Evolutionary conservation across 2,329 filamentous ascomycete genomes (phyloP).

Genomic region (Lizonia empirigonia): DNA sequence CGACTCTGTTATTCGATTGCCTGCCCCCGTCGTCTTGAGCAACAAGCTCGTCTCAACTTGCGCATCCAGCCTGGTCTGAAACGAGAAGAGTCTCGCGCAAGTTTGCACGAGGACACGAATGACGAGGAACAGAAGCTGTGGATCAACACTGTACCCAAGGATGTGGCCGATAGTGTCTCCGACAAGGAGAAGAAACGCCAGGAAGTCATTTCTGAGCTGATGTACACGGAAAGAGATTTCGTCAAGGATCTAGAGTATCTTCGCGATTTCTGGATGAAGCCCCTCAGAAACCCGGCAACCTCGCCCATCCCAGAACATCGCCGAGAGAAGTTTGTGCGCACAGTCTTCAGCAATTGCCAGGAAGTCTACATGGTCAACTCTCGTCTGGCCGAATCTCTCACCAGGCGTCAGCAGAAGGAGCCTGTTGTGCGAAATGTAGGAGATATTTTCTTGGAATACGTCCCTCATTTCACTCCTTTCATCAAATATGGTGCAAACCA

Average conservation of each 20-base stretch:
- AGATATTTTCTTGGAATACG: constrained; percentile 92
- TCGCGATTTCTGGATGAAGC: constrained; percentile 97
- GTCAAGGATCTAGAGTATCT: constrained; percentile 98
- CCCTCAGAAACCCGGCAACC: constrained; percentile 69
- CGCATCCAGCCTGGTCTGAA: constrained; percentile 90
- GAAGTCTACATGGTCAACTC: constrained; percentile 94
- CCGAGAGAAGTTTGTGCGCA: constrained; percentile 88
- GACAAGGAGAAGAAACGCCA: constrained; percentile 97
- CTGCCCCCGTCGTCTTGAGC: constrained; percentile 89
- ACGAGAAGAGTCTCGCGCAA: constrained; percentile 70
- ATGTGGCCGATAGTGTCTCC: constrained; percentile 85
- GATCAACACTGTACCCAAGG: constrained; percentile 98
- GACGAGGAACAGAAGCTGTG: constrained; percentile 97
- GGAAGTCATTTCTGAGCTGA: constrained; percentile 96
- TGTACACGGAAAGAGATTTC: constrained; percentile 98
- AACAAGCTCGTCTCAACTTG: constrained; percentile 91
- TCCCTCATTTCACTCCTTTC: constrained; percentile 92
- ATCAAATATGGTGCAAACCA: constrained; percentile 96
- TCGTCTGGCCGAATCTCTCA: constrained; percentile 83
- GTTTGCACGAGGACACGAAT: constrained; percentile 83
- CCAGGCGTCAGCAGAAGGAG: constrained; percentile 85
- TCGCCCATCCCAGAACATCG: constrained; percentile 89
- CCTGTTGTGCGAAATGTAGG: constrained; percentile 89
- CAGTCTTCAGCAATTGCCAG: constrained; percentile 94
- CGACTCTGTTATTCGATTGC: constrained; percentile 98